phyloP scores from a whole-genome alignment of 2,329 filamentous ascomycete species.

The Epichloe sibirici region DNA sequence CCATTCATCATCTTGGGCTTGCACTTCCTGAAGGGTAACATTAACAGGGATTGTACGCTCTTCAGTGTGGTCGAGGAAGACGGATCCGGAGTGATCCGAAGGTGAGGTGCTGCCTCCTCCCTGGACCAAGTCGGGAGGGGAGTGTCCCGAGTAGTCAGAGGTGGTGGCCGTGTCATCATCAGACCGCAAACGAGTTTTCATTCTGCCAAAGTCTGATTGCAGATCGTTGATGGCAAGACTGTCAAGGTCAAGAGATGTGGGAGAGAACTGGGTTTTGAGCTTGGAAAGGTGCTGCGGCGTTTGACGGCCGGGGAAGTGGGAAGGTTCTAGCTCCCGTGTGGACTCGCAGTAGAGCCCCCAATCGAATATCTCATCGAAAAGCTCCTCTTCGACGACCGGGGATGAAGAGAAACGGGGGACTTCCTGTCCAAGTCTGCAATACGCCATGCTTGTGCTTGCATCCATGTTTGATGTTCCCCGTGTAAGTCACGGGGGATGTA shows the following conservation, averaged over 20 bases:
- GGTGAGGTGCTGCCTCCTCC: slow-evolving; percentile 27
- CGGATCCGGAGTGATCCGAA: slow-evolving; percentile 26
- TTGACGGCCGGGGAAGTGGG: slow-evolving; percentile 17
- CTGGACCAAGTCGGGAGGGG: slow-evolving; percentile 24
- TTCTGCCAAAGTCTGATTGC: slow-evolving; percentile 20
- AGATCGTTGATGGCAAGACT: slow-evolving; percentile 19
- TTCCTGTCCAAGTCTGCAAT: slow-evolving; percentile 23
- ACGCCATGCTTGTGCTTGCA: slow-evolving; percentile 20
- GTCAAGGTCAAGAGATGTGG: slow-evolving; percentile 18
- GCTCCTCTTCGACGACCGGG: slow-evolving; percentile 20
- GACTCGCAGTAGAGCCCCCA: slow-evolving; percentile 23
- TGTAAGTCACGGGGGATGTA: slow-evolving; percentile 29
- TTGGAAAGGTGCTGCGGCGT: slow-evolving; percentile 19
- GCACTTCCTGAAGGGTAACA: slow-evolving; percentile 22
- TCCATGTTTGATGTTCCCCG: slow-evolving; percentile 26
- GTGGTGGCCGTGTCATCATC: slow-evolving; percentile 20
- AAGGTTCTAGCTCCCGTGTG: slow-evolving; percentile 19
- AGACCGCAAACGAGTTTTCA: slow-evolving; percentile 21
- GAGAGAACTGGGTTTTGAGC: slow-evolving; percentile 23
- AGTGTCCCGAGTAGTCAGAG: slow-evolving; percentile 26
- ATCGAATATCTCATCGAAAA: slow-evolving; percentile 27
- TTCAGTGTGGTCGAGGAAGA: slow-evolving; percentile 19
- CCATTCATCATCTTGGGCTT: slow-evolving; percentile 28
- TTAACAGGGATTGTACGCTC: slow-evolving; percentile 18
- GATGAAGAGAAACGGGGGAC: slow-evolving; percentile 24